Evolutionary conservation across 441 rosid genomes (phyloP).

Genomic region (Erysimum cheiri): DNA sequence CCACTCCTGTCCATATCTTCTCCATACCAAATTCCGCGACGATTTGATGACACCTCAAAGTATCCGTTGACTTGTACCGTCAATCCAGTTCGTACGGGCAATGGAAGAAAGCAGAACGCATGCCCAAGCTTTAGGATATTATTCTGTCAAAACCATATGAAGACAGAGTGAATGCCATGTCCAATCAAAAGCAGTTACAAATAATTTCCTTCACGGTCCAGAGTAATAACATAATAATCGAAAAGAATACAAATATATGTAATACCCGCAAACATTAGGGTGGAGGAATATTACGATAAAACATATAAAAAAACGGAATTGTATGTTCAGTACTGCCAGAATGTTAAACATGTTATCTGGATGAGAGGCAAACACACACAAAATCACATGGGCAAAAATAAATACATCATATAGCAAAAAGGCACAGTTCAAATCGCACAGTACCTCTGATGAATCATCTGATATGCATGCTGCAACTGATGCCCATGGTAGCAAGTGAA

Average conservation of each 20-base stretch:
- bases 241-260: slow-evolving; percentile 28
- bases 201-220: slow-evolving; percentile 4
- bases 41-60: slow-evolving; percentile 98
- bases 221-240: slow-evolving; percentile 13
- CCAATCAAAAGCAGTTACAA: slow-evolving; percentile 26
- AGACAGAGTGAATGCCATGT: slow-evolving; percentile 39
- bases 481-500: slow-evolving; percentile 96
- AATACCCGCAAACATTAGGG: neutral
- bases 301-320: slow-evolving; percentile 4
- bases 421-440: slow-evolving; percentile 34
- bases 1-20: slow-evolving; percentile 99
- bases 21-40: slow-evolving; percentile 99
- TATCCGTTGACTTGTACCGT: slow-evolving; percentile 91
- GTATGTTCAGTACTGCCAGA: slow-evolving; percentile 14
- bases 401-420: slow-evolving; percentile 23
- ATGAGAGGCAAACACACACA: slow-evolving; percentile 21
- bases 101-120: slow-evolving; percentile 97
- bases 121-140: slow-evolving; percentile 77
- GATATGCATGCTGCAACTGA: slow-evolving; percentile 96
- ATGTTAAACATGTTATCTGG: slow-evolving; percentile 10
- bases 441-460: slow-evolving; percentile 69
- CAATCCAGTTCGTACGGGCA: slow-evolving; percentile 96
- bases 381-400: slow-evolving; percentile 1
- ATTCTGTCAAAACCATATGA: slow-evolving; percentile 58
- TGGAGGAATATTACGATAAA: slow-evolving; percentile 7